Evolutionary conservation across 352 stramenopile species (phyloP), one percentile per base, ranked within the genome.

Genomic region (Phytophthora fragariae): DNA sequence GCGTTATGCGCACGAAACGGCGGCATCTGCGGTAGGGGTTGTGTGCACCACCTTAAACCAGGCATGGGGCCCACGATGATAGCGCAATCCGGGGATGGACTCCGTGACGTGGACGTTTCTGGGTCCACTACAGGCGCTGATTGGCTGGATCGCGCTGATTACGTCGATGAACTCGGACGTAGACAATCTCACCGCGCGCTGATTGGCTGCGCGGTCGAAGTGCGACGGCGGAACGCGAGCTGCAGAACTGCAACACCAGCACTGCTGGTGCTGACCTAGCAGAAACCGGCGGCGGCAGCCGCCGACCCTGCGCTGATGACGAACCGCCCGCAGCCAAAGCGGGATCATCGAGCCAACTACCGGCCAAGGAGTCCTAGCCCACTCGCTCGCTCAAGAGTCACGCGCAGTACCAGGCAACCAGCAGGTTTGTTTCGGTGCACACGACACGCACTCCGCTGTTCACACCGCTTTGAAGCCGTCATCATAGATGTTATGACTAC

Each of bases 151-250:
- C 1, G 8, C 27, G 3, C 12, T 35, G 66, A 61, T 73, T 68
- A 73, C n/a, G 59, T 5, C 14, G 46, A 49, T 4, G 8, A 33
- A 24, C 9, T 21, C 44, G 21, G 39, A 27, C 62, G 46, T 68
- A 58, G 47, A 52, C 54, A 52, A 19, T 35, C 4, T 1, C 0
- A 15, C 39, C 49, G 39, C 9, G 37, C 37, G 37, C 11, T 44
- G 37, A 44, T 44, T 44, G 37, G 37, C 37, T 44, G 37, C 10
- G 37, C 15, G 15, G 37, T 44, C 37, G 37, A 44, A 44, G 52
- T 68, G 66, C 39, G 52, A 73, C 66, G 58, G 58, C 66, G 66
- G 66, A 73, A 73, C 57, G 19, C 3, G 9, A n/a, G n/a, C n/a
- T n/a, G 41, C 12, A 7, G 12, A 15, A 5, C 19, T 29, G 47